Evolutionary conservation across 108 stramenopile genomes (phyloP), one percentile per base, ranked within the genome.

Genomic region (Cyclostephanos invisitatus): DNA sequence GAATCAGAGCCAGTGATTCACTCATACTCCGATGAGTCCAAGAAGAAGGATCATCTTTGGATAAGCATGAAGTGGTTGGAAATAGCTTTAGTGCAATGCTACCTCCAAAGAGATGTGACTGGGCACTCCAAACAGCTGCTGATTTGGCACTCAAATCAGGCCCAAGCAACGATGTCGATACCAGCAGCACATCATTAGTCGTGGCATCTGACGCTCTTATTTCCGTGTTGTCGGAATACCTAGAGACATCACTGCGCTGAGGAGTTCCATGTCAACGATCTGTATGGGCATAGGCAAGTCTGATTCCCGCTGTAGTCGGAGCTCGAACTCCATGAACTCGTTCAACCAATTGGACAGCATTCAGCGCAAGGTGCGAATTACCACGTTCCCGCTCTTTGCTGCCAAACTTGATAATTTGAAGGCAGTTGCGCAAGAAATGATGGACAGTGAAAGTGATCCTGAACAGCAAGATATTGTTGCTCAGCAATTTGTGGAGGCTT

Each of bases 401-500:
- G 68, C 70, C 48, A 91, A 93, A 63, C 62, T 94, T 15, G 93
- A 94, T 36, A 85, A 86, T 62, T 78, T 92, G 64, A 94, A 94
- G 77, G 73, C 65, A 20, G 82, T 84, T 15, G 93, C 93, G 0
- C 84, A 87, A 42, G 91, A 92, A 57, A 92, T 91, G 88, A 89
- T 94, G 62, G 91, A 94, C 66, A 72, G 65, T 9, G 93, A 91
- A 64, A 73, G 76, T 44, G 93, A 94, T 71, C 87, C 87, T 9
- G 75, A 72, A 22, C 89, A 93, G 56, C 91, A 95, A 62, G 89
- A 95, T 57, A 64, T 93, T 10, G 90, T 92, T 54, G 78, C 91
- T 20, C 91, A 92, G 42, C 88, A 92, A 51, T 95, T 90, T 80
- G 94, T 91, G 5, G 91, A 92, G 58, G 89, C 91, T n/a, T 95